phyloP scores from a whole-genome alignment of 2,329 filamentous ascomycete genomes.

The Aureobasidium sp. region DNA sequence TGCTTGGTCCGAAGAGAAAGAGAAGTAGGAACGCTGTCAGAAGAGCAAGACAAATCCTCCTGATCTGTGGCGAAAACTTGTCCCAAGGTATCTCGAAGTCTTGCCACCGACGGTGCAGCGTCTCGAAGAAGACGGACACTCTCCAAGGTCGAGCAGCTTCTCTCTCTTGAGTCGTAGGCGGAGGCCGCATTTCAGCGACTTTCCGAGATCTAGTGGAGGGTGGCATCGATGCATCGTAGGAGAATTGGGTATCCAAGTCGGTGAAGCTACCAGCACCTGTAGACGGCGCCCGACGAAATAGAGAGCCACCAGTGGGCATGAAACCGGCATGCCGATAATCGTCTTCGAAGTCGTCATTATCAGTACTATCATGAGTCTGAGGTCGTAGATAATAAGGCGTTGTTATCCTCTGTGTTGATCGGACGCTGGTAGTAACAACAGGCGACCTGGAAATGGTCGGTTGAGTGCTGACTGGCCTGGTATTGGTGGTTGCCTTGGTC shows the following conservation, averaged over 20 bases:
- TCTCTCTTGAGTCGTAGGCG: constrained; percentile 12
- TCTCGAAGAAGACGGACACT: constrained; percentile 11
- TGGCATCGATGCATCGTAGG: constrained; percentile 2
- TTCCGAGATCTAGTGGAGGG: constrained; percentile 3
- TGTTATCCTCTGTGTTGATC: background rate
- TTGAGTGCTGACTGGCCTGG: background rate
- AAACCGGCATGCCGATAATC: background rate
- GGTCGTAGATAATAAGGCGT: background rate
- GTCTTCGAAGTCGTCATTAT: background rate
- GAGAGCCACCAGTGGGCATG: background rate
- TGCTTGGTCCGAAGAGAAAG: background rate
- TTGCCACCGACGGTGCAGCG: constrained; percentile 10
- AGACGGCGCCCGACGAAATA: background rate
- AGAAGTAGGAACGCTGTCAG: background rate
- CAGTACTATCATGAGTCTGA: background rate
- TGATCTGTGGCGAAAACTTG: background rate
- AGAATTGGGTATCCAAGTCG: constrained; percentile 10
- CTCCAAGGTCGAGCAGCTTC: constrained; percentile 12
- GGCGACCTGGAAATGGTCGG: background rate
- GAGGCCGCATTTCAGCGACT: constrained; percentile 8
- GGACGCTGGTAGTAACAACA: background rate
- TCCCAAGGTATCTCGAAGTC: background rate
- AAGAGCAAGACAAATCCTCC: background rate
- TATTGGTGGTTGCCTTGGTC: background rate
- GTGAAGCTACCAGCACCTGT: constrained; percentile 7